Base-by-base conservation (phyloP, 2,329 filamentous ascomycete genomes). In the Magnaporthiopsis rhizophila region DNA sequence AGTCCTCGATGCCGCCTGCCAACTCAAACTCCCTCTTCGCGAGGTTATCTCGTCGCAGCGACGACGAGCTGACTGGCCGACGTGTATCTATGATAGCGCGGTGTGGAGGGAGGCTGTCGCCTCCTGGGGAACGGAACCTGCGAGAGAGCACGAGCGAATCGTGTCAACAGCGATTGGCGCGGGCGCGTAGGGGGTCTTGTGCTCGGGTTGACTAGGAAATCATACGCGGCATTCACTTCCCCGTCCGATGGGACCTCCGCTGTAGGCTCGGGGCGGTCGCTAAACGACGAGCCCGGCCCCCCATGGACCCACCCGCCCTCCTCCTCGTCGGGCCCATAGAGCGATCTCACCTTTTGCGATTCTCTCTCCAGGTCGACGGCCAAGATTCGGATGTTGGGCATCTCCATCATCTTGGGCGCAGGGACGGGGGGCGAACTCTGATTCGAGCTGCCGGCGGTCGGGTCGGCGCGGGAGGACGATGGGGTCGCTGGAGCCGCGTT, bases 261-360 rank as follows among this genome's bases (percentile, higher is more conserved):
- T 71, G 78, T 79, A 69, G 82, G 78, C 71, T 79, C 79, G 67
- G 80, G 75, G 66, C 76, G 79, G 71, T 80, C 81, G 73, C 76
- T 77, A 69, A 72, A 72, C 59, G 79, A 80, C 72, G 77, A 79
- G 72, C 73, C 77, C 69, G 78, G 74, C 66, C 74, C 78, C 67
- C 81, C 81, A 72, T 83, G 80, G 74, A 83, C 81, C 79, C 80
- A 83, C 68, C 75, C 76, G 75, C 81, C 74, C 74, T 74, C 75
- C 72, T 83, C 81, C 72, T 83, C 82, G 76, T 79, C 80, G 72
- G 79, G 79, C 78, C 82, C 80, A 80, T 86, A 86, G 77, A 86
- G 83, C 76, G 83, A 86, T 80, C 84, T 85, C 81, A 86, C 84
- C 81, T 86, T 86, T 83, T 83, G 82, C 78, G 84, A 86, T 78